Percentiles rank a stretch among this genome's conserved stretches.
These are phyloP conservation scores for Crithidia sp. DNA, from an alignment of 208 protist genomes.

Conservation along the genomic window DNA sequence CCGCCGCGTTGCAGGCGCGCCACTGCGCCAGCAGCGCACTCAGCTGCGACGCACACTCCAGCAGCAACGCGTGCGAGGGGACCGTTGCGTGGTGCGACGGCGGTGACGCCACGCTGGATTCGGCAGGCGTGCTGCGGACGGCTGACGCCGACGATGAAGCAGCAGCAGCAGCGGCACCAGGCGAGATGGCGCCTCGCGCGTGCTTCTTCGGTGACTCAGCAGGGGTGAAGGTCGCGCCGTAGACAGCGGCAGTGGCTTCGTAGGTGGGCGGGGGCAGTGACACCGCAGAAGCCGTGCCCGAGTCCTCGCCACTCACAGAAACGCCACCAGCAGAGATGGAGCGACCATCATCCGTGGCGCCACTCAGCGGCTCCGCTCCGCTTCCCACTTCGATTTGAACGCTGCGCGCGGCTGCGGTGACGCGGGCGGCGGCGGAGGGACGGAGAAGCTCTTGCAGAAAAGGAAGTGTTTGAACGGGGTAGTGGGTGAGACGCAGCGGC, in stretches of 20 bases:
- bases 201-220: no score
- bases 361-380: background rate
- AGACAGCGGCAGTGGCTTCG: background rate
- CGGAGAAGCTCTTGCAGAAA: slow-evolving; percentile 28
- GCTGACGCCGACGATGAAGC: background rate
- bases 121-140: background rate
- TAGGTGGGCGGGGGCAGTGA: slow-evolving; percentile 18
- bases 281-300: slow-evolving; percentile 1
- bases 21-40: slow-evolving; percentile 27
- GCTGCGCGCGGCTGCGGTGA: slow-evolving; percentile 15
- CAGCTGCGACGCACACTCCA: slow-evolving; percentile 34
- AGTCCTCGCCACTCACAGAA: background rate
- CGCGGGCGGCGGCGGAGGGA: slow-evolving; percentile 18
- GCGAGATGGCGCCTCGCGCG: no score
- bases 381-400: slow-evolving; percentile 9
- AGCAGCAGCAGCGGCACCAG: no score
- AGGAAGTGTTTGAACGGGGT: slow-evolving; percentile 12
- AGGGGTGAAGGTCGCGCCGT: no score
- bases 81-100: slow-evolving; percentile 5
- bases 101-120: background rate
- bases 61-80: slow-evolving; percentile 29
- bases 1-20: slow-evolving; percentile 15
- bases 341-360: background rate
- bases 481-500: background rate
- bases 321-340: background rate